These are phyloP conservation scores for Hypoxylon rickii DNA, from an alignment of 495 filamentous ascomycete species.

Conservation along the genomic window DNA sequence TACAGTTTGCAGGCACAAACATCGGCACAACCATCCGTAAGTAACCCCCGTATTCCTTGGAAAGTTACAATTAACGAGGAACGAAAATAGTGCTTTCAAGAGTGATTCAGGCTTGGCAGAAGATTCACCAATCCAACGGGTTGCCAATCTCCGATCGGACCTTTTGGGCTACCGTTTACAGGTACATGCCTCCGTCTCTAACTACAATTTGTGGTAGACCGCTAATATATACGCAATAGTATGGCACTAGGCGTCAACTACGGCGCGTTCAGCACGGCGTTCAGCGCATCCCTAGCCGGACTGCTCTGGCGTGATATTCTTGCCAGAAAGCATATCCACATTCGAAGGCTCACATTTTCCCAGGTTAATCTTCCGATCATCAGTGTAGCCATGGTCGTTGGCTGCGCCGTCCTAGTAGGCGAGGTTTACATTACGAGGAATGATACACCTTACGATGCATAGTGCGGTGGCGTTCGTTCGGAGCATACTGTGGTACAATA, in stretches of 20 bases:
- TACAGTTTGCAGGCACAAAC: conserved; percentile 70
- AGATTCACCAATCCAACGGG: conserved; percentile 53
- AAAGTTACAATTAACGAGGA: too few species aligned
- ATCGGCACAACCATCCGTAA: conserved; percentile 73
- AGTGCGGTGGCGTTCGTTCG: not conserved
- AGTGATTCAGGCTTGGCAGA: conserved; percentile 65
- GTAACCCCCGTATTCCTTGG: too few species aligned
- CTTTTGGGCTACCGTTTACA: conserved; percentile 68
- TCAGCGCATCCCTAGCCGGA: conserved; percentile 68
- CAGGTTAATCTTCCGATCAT: conserved; percentile 69
- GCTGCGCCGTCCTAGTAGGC: conserved; percentile 60
- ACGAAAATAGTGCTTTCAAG: too few species aligned
- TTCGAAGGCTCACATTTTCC: conserved; percentile 62
- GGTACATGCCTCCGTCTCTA: conserved; percentile 10
- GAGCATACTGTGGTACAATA: not conserved
- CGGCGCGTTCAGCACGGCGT: conserved; percentile 68
- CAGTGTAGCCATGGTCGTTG: conserved; percentile 65
- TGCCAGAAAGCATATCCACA: conserved; percentile 62
- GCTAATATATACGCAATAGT: conserved; percentile 33
- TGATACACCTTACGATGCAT: conserved; percentile 23
- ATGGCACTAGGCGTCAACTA: conserved; percentile 73
- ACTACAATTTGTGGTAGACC: not conserved
- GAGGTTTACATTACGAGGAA: conserved; percentile 60
- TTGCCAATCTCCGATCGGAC: conserved; percentile 58
- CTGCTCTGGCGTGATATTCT: conserved; percentile 71